A percentile compares a stretch with the other conserved stretches of the same genome.
phyloP scores from a whole-genome alignment of 148 eudicot species.

The Chenopodium album region DNA sequence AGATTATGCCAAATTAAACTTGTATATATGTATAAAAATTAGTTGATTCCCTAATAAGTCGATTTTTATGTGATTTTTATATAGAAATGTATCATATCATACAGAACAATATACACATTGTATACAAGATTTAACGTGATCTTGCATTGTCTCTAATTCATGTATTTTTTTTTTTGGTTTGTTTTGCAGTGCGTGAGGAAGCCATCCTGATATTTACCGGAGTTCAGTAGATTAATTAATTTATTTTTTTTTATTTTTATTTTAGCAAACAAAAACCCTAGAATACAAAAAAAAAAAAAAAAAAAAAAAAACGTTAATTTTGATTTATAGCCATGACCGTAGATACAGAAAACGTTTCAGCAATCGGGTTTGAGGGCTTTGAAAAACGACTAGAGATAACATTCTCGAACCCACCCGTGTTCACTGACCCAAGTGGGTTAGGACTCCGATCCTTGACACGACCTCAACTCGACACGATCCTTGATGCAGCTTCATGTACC shows the following conservation, averaged over 20 bases:
- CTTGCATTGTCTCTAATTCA: too few relatives aligned
- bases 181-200: slow-evolving; percentile 26
- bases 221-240: not conserved
- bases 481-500: slow-evolving; percentile 53
- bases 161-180: not conserved
- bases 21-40: too few relatives aligned
- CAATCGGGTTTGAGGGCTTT: slow-evolving; percentile 59
- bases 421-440: slow-evolving; percentile 36
- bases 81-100: too few relatives aligned
- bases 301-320: not conserved
- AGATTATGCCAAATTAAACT: too few relatives aligned
- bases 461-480: slow-evolving; percentile 43
- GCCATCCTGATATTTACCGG: slow-evolving; percentile 24
- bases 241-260: not conserved
- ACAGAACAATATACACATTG: too few relatives aligned
- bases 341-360: slow-evolving; percentile 24
- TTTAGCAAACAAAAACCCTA: too few relatives aligned
- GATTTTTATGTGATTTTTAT: too few relatives aligned
- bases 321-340: slow-evolving; percentile 13
- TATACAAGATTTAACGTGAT: too few relatives aligned
- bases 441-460: slow-evolving; percentile 48
- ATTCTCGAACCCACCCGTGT: slow-evolving; percentile 37
- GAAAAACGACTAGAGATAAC: slow-evolving; percentile 54
- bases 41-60: too few relatives aligned
- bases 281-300: too few relatives aligned